phyloP scores from a whole-genome alignment of 2,329 filamentous ascomycete species.

The Clarireedia monteithiana region DNA sequence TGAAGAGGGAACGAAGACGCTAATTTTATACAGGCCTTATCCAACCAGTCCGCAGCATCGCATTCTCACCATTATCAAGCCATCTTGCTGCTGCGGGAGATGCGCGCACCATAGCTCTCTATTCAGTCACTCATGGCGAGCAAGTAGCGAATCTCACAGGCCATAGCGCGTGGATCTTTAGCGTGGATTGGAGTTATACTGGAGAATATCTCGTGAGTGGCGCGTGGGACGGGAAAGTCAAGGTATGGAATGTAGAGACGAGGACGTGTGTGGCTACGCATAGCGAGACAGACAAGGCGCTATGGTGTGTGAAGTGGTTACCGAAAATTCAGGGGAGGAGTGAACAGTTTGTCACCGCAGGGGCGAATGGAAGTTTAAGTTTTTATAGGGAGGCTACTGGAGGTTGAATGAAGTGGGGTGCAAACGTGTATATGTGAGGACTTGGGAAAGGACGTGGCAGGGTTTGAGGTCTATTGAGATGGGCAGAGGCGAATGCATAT shows the following conservation, averaged over 20 bases:
- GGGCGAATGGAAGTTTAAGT: conserved; percentile 65
- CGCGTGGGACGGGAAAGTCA: conserved; percentile 86
- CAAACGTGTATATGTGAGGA: not conserved
- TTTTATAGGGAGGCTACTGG: conserved; percentile 84
- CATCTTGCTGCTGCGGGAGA: conserved; percentile 87
- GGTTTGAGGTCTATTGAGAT: not conserved
- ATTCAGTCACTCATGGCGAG: conserved; percentile 87
- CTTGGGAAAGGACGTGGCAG: not conserved
- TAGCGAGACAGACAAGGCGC: conserved; percentile 75
- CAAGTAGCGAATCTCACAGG: conserved; percentile 79
- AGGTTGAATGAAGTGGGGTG: conserved; percentile 14
- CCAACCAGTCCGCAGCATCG: conserved; percentile 75
- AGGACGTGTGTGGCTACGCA: conserved; percentile 85
- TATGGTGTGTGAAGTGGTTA: conserved; percentile 83
- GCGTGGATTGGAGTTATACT: conserved; percentile 85
- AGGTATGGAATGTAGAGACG: conserved; percentile 88
- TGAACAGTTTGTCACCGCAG: conserved; percentile 71
- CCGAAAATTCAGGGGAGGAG: conserved; percentile 54
- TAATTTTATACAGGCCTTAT: conserved; percentile 55
- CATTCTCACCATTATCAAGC: conserved; percentile 80
- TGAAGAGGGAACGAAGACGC: not conserved
- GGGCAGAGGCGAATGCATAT: too few relatives aligned
- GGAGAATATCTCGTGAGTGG: conserved; percentile 88
- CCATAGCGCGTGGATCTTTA: conserved; percentile 81
- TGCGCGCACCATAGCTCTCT: conserved; percentile 79